Evolutionary conservation across 2,329 filamentous ascomycete species (phyloP), one percentile per base, ranked within the genome.

Genomic region (Lojkania enalia): DNA sequence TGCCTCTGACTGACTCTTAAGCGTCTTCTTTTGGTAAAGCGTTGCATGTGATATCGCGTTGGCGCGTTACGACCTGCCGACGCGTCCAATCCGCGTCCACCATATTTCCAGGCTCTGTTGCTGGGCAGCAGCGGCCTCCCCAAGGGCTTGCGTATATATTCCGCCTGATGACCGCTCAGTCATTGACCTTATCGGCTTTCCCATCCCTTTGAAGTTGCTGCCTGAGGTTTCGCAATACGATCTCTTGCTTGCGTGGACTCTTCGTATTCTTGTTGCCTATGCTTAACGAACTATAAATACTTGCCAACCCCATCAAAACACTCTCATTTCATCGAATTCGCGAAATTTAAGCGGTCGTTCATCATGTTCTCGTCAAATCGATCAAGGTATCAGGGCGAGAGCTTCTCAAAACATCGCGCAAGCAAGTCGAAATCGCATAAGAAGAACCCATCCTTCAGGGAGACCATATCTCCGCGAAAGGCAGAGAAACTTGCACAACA

Each of bases 361-460:
- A 66, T 50, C 52, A 70, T 70, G 67, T 69, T 70, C 44, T 61
- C 62, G 57, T 66, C 63, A 55, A 52, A 46, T 49, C 57, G 63
- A 55, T 54, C 62, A 41, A 58, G 60, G 46, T 53, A 63, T 39
- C 59, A 54, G 40, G 56, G 63, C 30, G 62, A 62, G 20, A 70
- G 64, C 58, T 64, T 71, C 52, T 70, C 67, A 19, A 69, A 70
- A 55, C 61, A 69, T 51, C 63, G 68, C 46, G 63, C 67, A 42
- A 64, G 58, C 60, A 70, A 70, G 48, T 66, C 66, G 6, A 69
- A 66, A 48, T 64, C 67, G 5, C 53, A 60, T 51, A 70, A 67
- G 56, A 66, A 63, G 54, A 67, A 68, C 27, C 57, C 63, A 23
- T 71, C 68, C 7, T 65, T 71, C 55, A 64, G 54, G 37, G 60